Conservation (phyloP, 805 yeast species). For the Candida caryicola region DNA sequence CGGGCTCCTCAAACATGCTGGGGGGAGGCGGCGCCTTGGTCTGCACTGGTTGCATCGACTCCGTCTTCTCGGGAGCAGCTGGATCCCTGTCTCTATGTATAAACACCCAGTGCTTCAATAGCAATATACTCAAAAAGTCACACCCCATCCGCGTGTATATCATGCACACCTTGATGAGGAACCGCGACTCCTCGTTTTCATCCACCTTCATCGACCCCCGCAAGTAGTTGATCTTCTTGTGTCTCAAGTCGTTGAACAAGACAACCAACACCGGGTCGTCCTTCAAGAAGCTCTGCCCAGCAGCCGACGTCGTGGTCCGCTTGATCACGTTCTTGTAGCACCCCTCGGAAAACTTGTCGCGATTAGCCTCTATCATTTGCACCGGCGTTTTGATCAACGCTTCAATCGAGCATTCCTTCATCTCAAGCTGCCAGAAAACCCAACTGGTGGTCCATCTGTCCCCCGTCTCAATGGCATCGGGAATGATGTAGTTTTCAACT, state of each 20-base stretch:
- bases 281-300: conserved; percentile 43
- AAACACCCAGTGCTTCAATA: conserved; percentile 71
- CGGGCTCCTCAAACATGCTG: conserved; percentile 65
- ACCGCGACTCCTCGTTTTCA: conserved; percentile 52
- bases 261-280: conserved; percentile 82
- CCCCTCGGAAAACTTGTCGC: conserved; percentile 19
- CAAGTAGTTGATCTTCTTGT: conserved; percentile 47
- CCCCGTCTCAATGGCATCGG: conserved; percentile 56
- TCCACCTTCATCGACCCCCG: conserved; percentile 47
- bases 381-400: conserved; percentile 60
- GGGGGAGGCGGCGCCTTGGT: conserved; percentile 40
- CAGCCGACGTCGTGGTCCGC: conserved; percentile 1
- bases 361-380: conserved; percentile 19
- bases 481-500: conserved; percentile 50
- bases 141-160: conserved; percentile 90
- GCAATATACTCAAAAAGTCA: conserved; percentile 64
- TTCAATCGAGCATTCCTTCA: conserved; percentile 49
- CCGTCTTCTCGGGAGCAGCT: conserved; percentile 1
- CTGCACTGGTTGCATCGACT: not conserved
- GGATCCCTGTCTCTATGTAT: too few species aligned
- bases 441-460: conserved; percentile 83
- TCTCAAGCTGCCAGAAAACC: conserved; percentile 64
- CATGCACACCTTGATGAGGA: conserved; percentile 58
- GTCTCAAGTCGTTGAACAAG: conserved; percentile 61
- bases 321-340: conserved; percentile 15